A percentile compares a stretch with the other conserved stretches of the same genome.
Conservation (phyloP, 2,329 filamentous ascomycete genomes). For the Pleurostoma richardsiae region DNA sequence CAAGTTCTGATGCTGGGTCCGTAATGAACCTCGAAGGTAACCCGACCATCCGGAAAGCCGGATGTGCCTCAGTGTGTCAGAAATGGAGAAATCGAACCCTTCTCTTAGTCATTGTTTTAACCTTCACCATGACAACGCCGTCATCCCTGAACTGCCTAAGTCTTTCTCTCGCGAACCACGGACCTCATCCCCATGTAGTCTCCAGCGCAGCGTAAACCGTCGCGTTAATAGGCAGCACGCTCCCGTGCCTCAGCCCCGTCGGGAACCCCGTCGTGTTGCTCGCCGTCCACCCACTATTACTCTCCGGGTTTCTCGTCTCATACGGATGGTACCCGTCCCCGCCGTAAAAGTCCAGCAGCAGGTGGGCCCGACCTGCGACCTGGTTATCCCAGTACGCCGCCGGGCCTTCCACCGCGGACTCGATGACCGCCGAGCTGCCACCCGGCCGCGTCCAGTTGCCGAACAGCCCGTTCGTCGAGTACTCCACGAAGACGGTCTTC, state of each 20-base stretch:
- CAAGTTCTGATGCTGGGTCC: no score
- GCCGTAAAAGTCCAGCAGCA: slow-evolving; percentile 45
- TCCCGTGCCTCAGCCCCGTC: slow-evolving; percentile 43
- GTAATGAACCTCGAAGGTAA: no score
- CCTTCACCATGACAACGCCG: background rate
- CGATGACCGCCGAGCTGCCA: slow-evolving; percentile 33
- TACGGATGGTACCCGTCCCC: slow-evolving; percentile 44
- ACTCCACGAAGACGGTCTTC: slow-evolving; percentile 46
- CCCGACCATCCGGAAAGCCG: no score
- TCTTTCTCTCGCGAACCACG: no score
- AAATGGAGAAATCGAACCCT: no score
- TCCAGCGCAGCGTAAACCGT: slow-evolving; percentile 34
- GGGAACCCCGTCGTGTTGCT: slow-evolving; percentile 37
- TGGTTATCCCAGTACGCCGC: slow-evolving; percentile 38
- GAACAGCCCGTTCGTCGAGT: slow-evolving; percentile 40
- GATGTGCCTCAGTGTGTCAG: no score
- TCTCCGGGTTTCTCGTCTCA: slow-evolving; percentile 34
- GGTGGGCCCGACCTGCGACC: slow-evolving; percentile 30
- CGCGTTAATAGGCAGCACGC: slow-evolving; percentile 41
- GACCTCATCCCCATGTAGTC: slow-evolving; percentile 23
- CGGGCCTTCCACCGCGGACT: slow-evolving; percentile 36
- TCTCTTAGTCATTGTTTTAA: no score
- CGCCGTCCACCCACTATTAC: slow-evolving; percentile 37
- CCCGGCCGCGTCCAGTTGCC: slow-evolving; percentile 46
- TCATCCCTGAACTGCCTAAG: background rate